These are phyloP conservation scores for Chloris gayana DNA, from an alignment of 176 grass and related monocot genomes.

Conservation along the genomic window DNA sequence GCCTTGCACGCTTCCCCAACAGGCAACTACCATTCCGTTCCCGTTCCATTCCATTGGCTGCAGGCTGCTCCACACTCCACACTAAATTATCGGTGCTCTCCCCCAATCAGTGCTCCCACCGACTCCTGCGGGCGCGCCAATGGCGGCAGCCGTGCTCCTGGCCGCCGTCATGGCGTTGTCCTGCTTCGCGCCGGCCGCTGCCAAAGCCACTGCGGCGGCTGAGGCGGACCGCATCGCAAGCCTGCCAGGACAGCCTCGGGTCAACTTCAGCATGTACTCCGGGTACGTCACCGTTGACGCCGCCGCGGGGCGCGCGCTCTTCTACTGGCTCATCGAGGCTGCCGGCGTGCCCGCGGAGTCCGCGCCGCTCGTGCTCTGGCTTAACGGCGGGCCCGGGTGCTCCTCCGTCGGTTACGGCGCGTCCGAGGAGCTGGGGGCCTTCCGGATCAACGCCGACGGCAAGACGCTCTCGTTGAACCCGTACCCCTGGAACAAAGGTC, in stretches of 20 bases:
- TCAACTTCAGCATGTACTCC: slow-evolving; percentile 91
- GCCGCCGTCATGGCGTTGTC: slow-evolving; percentile 31
- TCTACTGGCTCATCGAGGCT: slow-evolving; percentile 81
- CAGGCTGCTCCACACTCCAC: not conserved
- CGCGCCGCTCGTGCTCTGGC: slow-evolving; percentile 85
- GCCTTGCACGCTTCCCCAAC: slow-evolving; percentile 30
- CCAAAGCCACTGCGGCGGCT: slow-evolving; percentile 5
- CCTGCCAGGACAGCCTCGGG: slow-evolving; percentile 78
- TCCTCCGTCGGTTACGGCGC: slow-evolving; percentile 89
- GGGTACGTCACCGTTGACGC: slow-evolving; percentile 82
- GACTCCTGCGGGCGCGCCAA: slow-evolving; percentile 12
- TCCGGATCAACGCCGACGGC: slow-evolving; percentile 76
- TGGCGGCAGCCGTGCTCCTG: slow-evolving; percentile 35
- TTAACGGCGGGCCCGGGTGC: slow-evolving; percentile 91
- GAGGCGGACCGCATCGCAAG: slow-evolving; percentile 53
- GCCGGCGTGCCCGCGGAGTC: slow-evolving; percentile 20
- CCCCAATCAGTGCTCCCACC: not conserved
- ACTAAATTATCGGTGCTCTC: not conserved
- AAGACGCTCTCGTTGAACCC: slow-evolving; percentile 61
- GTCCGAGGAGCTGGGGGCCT: slow-evolving; percentile 86
- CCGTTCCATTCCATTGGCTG: slow-evolving; percentile 8
- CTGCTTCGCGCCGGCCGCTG: not conserved
- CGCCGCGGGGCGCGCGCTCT: slow-evolving; percentile 64
- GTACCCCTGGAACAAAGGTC: slow-evolving; percentile 85
- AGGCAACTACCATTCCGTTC: not conserved